Evolutionary conservation across 2,329 filamentous ascomycete genomes (phyloP), one percentile per base, ranked within the genome.

Genomic region (Claviceps lovelessii): DNA sequence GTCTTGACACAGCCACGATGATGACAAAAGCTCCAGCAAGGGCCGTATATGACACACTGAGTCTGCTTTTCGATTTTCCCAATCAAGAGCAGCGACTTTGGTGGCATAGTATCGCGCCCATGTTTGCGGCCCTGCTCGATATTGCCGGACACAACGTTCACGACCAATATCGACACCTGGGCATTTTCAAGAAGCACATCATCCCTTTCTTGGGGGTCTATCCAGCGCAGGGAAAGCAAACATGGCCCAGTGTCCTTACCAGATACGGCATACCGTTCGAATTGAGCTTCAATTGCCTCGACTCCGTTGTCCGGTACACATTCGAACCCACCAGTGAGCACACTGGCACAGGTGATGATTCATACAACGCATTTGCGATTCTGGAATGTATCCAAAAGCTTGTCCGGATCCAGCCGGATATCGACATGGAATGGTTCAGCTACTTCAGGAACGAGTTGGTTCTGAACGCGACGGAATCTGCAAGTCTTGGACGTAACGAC

Each of bases 41-140:
- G 7, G 13, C 7, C 28, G 49, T 44, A 2, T 51, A 51, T 19
- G 49, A 44, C 3, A 44, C 11, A 2, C 19, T 44, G 19, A 54
- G 45, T 49, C 35, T 41, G 8, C 31, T 49, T 2, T 54, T 49
- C 11, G 35, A 37, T 7, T 54, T 54, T 31, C 6, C 28, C 4
- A 37, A 50, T 7, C 15, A 54, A 17, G 37, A 50, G 11, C 53
- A 54, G 10, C 19, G 41, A n/a, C 46, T 50, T 10, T 54, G 53
- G 53, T 54, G 53, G 53, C 47, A 54, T 19, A 54, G 53, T 23
- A 51, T 47, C 11, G 53, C 47, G 5, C 53, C 53, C 2, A 54
- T 54, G 47, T 50, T 54, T 37, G 39, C 28, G 11, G 37, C 7
- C 4, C 35, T 54, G 17, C 46, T 54, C 10, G 7, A 44, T 10